A percentile compares a stretch with the other conserved stretches of the same genome.
phyloP scores from a whole-genome alignment of 2,329 filamentous ascomycete genomes.

The Fusarium annulatum region DNA sequence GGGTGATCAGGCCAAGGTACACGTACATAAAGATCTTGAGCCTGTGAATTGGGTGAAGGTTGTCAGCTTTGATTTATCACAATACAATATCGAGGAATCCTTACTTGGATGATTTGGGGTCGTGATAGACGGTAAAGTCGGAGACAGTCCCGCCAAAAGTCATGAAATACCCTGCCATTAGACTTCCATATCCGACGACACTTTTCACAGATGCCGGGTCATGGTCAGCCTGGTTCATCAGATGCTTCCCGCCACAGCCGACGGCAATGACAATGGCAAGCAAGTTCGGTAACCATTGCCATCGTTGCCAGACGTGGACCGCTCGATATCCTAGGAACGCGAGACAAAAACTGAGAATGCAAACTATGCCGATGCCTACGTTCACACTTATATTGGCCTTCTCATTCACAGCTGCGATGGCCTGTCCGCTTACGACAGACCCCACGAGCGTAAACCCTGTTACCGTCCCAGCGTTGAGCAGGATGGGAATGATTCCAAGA shows the following conservation, averaged over 20 bases:
- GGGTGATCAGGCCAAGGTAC: conserved; percentile 61
- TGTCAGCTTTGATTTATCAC: conserved; percentile 45
- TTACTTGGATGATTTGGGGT: conserved; percentile 36
- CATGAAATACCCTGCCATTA: conserved; percentile 65
- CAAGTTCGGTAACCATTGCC: conserved; percentile 67
- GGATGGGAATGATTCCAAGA: conserved; percentile 61
- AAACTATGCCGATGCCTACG: conserved; percentile 67
- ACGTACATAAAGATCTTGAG: conserved; percentile 47
- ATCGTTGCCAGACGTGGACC: conserved; percentile 66
- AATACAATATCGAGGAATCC: background rate
- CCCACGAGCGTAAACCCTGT: conserved; percentile 68
- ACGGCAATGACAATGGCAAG: conserved; percentile 63
- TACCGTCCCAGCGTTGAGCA: conserved; percentile 67
- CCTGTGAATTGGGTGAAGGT: conserved; percentile 48
- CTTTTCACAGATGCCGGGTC: conserved; percentile 51
- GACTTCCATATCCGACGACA: conserved; percentile 58
- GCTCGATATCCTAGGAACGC: conserved; percentile 66
- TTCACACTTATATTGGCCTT: conserved; percentile 59
- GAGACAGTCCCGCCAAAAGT: conserved; percentile 66
- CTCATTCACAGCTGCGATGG: conserved; percentile 59
- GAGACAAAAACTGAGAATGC: conserved; percentile 62
- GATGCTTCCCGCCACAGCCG: conserved; percentile 63
- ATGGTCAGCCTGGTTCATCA: conserved; percentile 58
- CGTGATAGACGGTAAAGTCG: conserved; percentile 69
- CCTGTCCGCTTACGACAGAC: conserved; percentile 66